Evolutionary conservation across 257 asterid genomes (phyloP).

Genomic region (Cruciata laevipes): DNA sequence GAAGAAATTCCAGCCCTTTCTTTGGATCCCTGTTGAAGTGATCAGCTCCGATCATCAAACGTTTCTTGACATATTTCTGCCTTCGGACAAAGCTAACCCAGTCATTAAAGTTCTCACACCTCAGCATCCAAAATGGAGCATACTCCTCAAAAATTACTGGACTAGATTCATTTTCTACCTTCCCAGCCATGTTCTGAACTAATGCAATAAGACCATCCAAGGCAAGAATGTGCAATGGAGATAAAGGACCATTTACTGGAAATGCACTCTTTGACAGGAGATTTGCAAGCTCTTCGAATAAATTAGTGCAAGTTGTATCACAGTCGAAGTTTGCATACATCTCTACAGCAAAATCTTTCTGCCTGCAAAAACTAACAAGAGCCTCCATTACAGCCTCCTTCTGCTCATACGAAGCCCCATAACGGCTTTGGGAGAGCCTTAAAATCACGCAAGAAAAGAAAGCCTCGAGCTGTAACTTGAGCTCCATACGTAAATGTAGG

Average conservation of each 20-base stretch:
- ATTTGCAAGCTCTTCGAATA: slow-evolving; percentile 93
- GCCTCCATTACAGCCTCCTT: slow-evolving; percentile 99
- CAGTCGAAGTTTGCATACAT: slow-evolving; percentile 90
- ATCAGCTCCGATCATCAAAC: slow-evolving; percentile 95
- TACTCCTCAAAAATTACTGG: slow-evolving; percentile 64
- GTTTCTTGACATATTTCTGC: slow-evolving; percentile 75
- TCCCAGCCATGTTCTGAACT: slow-evolving; percentile 98
- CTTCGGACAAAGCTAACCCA: slow-evolving; percentile 88
- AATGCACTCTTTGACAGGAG: slow-evolving; percentile 88
- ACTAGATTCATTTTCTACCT: slow-evolving; percentile 65
- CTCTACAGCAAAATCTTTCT: slow-evolving; percentile 82
- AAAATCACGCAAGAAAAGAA: slow-evolving; percentile 87
- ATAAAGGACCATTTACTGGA: slow-evolving; percentile 88
- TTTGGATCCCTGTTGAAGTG: slow-evolving; percentile 96
- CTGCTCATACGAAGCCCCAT: slow-evolving; percentile 89
- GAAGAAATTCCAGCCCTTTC: slow-evolving; percentile 95
- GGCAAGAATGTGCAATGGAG: slow-evolving; percentile 95
- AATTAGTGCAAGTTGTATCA: slow-evolving; percentile 87
- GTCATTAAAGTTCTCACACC: slow-evolving; percentile 68
- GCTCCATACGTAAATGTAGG: slow-evolving; percentile 69
- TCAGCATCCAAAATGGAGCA: slow-evolving; percentile 92
- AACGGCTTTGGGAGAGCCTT: slow-evolving; percentile 85
- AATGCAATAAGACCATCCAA: slow-evolving; percentile 94
- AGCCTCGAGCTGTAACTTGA: slow-evolving; percentile 92
- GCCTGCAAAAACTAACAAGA: slow-evolving; percentile 88